Evolutionary conservation across 305 asterid genomes (phyloP), one percentile per base, ranked within the genome.

Genomic region (Fraxinus paxiana): DNA sequence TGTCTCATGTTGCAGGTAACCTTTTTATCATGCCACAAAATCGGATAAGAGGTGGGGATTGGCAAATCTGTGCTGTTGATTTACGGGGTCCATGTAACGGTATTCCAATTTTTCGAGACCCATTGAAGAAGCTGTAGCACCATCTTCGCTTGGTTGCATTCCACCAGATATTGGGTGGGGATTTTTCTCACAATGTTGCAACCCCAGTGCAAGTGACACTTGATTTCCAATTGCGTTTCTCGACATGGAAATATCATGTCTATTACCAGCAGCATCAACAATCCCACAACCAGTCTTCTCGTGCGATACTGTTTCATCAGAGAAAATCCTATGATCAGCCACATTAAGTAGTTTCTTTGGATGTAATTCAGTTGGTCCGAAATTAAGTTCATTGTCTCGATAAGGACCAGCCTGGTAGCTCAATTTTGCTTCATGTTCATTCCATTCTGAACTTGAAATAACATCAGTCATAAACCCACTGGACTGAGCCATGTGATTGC

Each of bases 201-300:
- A 78, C 24, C 93, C 93, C 0, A 92, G 88, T 5, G 90, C 91
- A 31, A 90, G 93, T n/a, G 92, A 89, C 17, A 88, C 90, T 80
- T 83, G 91, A 73, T 79, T 84, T 79, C 87, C 82, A 51, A 73
- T 77, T 0, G 78, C 22, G 48, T 82, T 72, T 63, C 81, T 71
- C 1, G 74, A 79, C 82, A 79, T 73, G 81, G 84, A 78, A 73
- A 59, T 75, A 56, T 48, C 73, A 9, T 83, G 73, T 67, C 76
- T 37, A 35, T 75, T 43, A 43, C 28, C 79, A 61, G 77, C 69
- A 15, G 61, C 61, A 15, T 48, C 61, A 48, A 48, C 22, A 63
- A 72, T 38, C 78, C 76, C 80, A 20, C 77, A 75, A 73, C 71
- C 82, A 51, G 79, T 51, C 43, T 77, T 82, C 59, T 79, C 35